phyloP scores from a whole-genome alignment of 371 early-diverging fungal genomes.

The Mucor mucedo region DNA sequence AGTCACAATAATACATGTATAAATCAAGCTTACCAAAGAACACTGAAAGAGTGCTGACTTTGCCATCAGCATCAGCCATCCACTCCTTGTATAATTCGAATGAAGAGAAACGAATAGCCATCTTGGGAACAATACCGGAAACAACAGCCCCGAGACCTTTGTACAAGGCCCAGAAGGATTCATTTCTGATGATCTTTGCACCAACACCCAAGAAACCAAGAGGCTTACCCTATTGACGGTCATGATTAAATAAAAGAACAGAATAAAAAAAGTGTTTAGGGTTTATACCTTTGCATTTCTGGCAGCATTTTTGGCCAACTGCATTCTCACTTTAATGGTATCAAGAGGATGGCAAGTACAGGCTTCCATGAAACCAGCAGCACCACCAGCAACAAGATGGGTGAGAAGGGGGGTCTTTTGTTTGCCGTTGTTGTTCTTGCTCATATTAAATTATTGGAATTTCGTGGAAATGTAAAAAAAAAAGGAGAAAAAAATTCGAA shows the following conservation, averaged over 20 bases:
- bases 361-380: conserved; percentile 95
- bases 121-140: conserved; percentile 98
- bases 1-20: background rate
- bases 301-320: conserved; percentile 66
- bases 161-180: conserved; percentile 91
- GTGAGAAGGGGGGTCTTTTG: conserved; percentile 59
- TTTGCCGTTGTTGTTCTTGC: conserved; percentile 41
- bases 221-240: conserved; percentile 38
- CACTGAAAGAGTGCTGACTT: conserved; percentile 72
- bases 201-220: conserved; percentile 86
- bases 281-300: conserved; percentile 48
- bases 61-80: conserved; percentile 76
- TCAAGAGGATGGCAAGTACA: conserved; percentile 96
- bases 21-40: conserved; percentile 73
- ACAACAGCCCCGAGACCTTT: conserved; percentile 98
- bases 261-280: background rate
- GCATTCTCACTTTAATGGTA: conserved; percentile 97
- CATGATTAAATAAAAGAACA: no score
- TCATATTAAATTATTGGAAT: conserved; percentile 33
- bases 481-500: conserved; percentile 10
- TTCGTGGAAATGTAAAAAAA: conserved; percentile 21
- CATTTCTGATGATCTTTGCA: conserved; percentile 82
- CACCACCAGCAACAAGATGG: conserved; percentile 90
- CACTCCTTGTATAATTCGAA: conserved; percentile 93
- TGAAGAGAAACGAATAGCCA: conserved; percentile 97